Base-by-base conservation (phyloP, 2,329 filamentous ascomycete species). In the Exophiala spinifera region DNA sequence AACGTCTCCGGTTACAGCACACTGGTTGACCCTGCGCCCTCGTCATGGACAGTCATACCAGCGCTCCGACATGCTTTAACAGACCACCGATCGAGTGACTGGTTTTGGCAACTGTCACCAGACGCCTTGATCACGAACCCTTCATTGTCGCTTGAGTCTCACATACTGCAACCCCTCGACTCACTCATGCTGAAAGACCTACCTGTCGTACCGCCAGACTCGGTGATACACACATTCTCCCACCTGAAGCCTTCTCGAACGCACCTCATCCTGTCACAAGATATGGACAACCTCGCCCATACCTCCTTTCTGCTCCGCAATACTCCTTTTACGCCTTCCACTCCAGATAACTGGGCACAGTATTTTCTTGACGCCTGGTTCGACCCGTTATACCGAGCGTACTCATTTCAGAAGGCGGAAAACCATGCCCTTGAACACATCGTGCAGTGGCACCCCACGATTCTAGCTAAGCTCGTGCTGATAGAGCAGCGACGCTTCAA, bases 351-450 rank as follows among this genome's bases (percentile, higher is more conserved):
- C 51, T 99, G 92, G 89, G 88, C 89, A 42, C 88, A 87, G 67
- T 99, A 88, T 76, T 89, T 99, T 67, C 73, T 97, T 15, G 94
- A 99, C 69, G 87, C 89, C 1, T 99, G 94, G 94, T 95, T 94
- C 67, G 91, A 97, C 69, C 94, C 94, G 45, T 76, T 97, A 40
- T 99, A 95, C 73, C 81, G 92, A 60, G 88, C 80, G 63, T 99
- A 99, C 74, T 95, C 96, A 68, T 99, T 99, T 67, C 89, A 95
- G 67, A 96, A 95, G 70, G 91, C 90, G 0, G 94, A 99, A 72
- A 83, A 80, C 20, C 92, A 99, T 75, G 91, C 92, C 47, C 73
- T 99, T 76, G 88, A 92, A 72, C 89, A 94, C 68, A 87, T 92
- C 62, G 84, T 89, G 31, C 92, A 96, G 77, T 99, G 94, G 95